Evolutionary conservation across 495 filamentous ascomycete genomes (phyloP), one percentile per base, ranked within the genome.

Genomic region (Lophiostoma macrostomum): DNA sequence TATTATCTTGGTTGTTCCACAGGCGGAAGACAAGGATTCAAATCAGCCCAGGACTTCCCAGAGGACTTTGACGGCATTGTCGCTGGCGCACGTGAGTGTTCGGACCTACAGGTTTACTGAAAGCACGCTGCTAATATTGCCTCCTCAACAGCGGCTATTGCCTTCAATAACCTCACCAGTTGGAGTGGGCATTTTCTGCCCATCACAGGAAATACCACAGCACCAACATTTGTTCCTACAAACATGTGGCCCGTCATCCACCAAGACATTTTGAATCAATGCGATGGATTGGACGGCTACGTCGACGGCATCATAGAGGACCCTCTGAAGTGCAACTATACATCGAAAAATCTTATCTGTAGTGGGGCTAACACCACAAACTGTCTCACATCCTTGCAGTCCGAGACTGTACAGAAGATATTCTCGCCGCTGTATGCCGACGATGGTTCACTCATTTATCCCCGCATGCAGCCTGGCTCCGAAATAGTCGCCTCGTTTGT

Each of bases 1-100:
- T 81, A 80, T 58, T 82, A 79, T 57, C 56, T 78, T 0, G 79
- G 78, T 19, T 82, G 79, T 63, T 80, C 77, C 4, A 77, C 75
- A 19, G 79, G 77, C 13, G 79, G 79, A 7, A 70, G 74, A 2
- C 70, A 82, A 55, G 79, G 79, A 10, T 74, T 76, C 41, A 77
- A 77, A 50, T 66, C 69, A 4, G 66, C 73, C 5, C 73, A 80
- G 53, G 69, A 74, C 44, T 80, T 70, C 51, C 76, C 77, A 5
- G 64, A 71, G 27, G 73, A 77, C 55, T 79, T 69, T 32, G 67
- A 71, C 1, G 79, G 76, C 2, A 74, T 78, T 4, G 74, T 78
- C 6, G 61, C 61, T 13, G 66, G 66, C 1, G 53, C 63, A 5
- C 62, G n/a, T n/a, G n/a, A n/a, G n/a, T n/a, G n/a, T n/a, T n/a